Evolutionary conservation across 1,284 basidiomycete genomes (phyloP).

Genomic region (Sphagnurus paluster): DNA sequence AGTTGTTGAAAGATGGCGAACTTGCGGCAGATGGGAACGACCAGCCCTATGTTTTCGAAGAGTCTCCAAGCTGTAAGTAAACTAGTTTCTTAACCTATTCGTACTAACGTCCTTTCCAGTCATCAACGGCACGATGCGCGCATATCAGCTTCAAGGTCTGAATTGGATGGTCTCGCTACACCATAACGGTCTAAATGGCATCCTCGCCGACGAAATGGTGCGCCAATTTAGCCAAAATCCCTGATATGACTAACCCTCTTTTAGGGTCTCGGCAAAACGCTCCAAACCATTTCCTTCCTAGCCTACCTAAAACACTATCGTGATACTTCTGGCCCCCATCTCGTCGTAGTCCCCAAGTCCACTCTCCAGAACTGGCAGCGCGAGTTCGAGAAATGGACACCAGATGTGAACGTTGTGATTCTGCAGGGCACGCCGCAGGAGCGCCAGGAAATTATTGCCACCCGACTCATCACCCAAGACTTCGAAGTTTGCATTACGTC

Average conservation of each 20-base stretch:
- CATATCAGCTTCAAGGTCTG: conserved; percentile 94
- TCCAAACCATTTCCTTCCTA: conserved; percentile 98
- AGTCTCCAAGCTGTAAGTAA: conserved; percentile 79
- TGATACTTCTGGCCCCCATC: conserved; percentile 79
- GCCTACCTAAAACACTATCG: conserved; percentile 91
- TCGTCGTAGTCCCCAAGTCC: conserved; percentile 97
- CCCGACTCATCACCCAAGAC: conserved; percentile 81
- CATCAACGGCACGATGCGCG: conserved; percentile 88
- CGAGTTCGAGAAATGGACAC: conserved; percentile 93
- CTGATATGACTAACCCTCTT: conserved; percentile 2
- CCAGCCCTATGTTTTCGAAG: conserved; percentile 89
- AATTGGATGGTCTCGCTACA: conserved; percentile 97
- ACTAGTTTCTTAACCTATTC: neutral
- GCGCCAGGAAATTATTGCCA: conserved; percentile 78
- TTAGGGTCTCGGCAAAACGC: conserved; percentile 95
- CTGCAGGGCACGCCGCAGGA: conserved; percentile 92
- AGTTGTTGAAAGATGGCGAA: conserved; percentile 86
- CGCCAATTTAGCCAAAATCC: conserved; percentile 19
- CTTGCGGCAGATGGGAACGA: conserved; percentile 79
- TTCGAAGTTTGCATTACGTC: conserved; percentile 97
- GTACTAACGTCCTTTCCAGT: conserved; percentile 45
- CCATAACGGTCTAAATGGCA: conserved; percentile 92
- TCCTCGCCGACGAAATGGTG: conserved; percentile 94
- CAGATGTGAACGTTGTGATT: conserved; percentile 82
- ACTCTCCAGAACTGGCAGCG: conserved; percentile 97